Percentiles rank a stretch among this genome's conserved stretches.
Conservation (phyloP, 148 eudicot genomes). For the Amaranthus cruentus region DNA sequence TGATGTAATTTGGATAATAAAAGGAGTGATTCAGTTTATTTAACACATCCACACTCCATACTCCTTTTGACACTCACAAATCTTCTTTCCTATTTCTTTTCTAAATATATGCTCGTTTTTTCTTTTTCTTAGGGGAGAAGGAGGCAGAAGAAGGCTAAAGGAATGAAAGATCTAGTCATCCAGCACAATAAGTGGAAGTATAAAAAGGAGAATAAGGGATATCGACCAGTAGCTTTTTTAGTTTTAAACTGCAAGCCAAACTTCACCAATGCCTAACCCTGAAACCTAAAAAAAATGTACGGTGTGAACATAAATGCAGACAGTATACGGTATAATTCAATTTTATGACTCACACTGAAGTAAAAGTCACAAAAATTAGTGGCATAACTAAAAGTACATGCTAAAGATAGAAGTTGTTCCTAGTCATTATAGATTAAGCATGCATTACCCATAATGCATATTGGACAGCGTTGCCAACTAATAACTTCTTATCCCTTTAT, state of each 20-base stretch:
- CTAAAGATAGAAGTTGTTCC: background rate
- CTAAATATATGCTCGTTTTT: background rate
- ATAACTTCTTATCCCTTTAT: background rate
- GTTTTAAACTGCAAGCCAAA: background rate
- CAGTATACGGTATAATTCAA: background rate
- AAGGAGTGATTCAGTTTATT: background rate
- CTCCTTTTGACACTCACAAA: background rate
- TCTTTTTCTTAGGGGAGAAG: background rate
- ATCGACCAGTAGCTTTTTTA: background rate
- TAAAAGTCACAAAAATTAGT: constrained; percentile 12
- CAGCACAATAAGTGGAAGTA: too few relatives aligned
- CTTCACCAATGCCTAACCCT: background rate
- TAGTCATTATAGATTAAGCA: background rate
- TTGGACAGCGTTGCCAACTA: background rate
- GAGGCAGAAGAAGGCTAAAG: background rate
- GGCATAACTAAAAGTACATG: constrained; percentile 2
- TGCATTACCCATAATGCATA: background rate
- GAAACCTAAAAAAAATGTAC: background rate
- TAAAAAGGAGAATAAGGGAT: background rate
- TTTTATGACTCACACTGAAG: constrained; percentile 5
- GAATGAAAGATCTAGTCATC: too few relatives aligned
- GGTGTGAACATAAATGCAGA: background rate
- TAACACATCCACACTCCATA: background rate
- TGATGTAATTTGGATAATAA: background rate
- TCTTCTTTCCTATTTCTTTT: background rate